Percentiles rank a stretch among this genome's conserved stretches.
These are phyloP conservation scores for Acacia acuminata DNA, from an alignment of 306 rosid genomes.

Conservation along the genomic window DNA sequence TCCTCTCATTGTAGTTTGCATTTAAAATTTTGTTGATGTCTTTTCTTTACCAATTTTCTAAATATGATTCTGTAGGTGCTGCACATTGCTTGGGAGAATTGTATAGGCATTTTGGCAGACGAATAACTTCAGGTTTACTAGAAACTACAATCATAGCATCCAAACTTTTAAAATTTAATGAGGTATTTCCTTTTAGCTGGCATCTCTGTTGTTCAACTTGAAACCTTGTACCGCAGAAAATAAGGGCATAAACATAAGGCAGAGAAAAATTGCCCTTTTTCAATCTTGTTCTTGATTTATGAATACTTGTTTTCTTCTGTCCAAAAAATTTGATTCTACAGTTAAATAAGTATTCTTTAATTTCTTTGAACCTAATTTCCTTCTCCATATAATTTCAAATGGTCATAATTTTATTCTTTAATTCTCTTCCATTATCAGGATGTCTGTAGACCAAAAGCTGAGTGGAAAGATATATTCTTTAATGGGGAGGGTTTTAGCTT, in stretches of 20 bases:
- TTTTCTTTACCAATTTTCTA: constrained; percentile 10
- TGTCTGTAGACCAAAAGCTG: neutral
- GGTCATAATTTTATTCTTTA: constrained; percentile 1
- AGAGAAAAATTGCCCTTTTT: constrained; percentile 7
- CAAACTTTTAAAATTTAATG: constrained; percentile 75
- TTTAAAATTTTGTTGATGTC: constrained; percentile 12
- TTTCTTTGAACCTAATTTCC: constrained; percentile 1
- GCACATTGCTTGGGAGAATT: constrained; percentile 93
- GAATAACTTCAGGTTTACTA: constrained; percentile 85
- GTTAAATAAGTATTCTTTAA: neutral
- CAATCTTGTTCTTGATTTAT: constrained; percentile 21
- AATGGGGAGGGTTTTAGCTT: neutral
- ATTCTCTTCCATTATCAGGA: neutral
- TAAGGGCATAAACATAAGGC: constrained; percentile 14
- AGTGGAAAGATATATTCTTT: constrained; percentile 11
- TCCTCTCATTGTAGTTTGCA: constrained; percentile 6
- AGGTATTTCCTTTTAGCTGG: constrained; percentile 59
- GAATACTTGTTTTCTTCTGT: constrained; percentile 21
- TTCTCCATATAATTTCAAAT: constrained; percentile 26
- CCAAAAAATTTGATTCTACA: neutral
- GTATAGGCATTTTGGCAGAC: constrained; percentile 90
- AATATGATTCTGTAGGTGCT: constrained; percentile 60
- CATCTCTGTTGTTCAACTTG: constrained; percentile 21
- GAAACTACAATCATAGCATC: constrained; percentile 84
- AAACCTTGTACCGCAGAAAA: neutral